Evolutionary conservation across 768 basidiomycete species (phyloP).

Genomic region (Piloderma croceum): DNA sequence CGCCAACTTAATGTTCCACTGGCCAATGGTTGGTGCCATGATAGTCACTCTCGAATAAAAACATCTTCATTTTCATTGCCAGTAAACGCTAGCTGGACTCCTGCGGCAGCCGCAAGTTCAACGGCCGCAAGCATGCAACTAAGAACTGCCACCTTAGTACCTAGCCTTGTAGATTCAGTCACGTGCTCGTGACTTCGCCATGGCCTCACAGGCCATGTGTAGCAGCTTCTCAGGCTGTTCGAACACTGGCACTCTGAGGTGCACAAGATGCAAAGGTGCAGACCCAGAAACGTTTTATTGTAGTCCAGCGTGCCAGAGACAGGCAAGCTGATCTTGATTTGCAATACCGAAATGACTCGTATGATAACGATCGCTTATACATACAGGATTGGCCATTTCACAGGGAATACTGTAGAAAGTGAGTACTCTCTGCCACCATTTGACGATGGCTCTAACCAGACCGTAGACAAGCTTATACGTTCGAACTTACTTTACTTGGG

Average conservation of each 20-base stretch:
- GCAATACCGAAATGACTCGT: background rate
- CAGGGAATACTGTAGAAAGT: conserved; percentile 14
- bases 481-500: conserved; percentile 15
- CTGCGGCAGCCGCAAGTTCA: too few relatives aligned
- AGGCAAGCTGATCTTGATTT: background rate
- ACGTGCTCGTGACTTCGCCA: too few relatives aligned
- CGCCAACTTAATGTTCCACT: too few relatives aligned
- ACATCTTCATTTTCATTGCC: too few relatives aligned
- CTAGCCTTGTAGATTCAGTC: too few relatives aligned
- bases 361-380: background rate
- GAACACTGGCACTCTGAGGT: conserved; percentile 4
- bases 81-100: too few relatives aligned
- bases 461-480: conserved; percentile 14
- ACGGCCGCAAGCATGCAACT: too few relatives aligned
- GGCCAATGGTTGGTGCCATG: too few relatives aligned
- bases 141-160: too few relatives aligned
- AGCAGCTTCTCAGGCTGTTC: too few relatives aligned
- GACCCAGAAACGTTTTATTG: conserved; percentile 7
- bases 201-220: too few relatives aligned
- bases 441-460: background rate
- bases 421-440: background rate
- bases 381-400: conserved; percentile 12
- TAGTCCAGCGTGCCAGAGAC: conserved; percentile 6
- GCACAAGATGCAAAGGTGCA: conserved; percentile 8
- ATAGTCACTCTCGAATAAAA: too few relatives aligned